Evolutionary conservation across 1,284 basidiomycete species (phyloP), one percentile per base, ranked within the genome.

Genomic region (Malassezia globosa): DNA sequence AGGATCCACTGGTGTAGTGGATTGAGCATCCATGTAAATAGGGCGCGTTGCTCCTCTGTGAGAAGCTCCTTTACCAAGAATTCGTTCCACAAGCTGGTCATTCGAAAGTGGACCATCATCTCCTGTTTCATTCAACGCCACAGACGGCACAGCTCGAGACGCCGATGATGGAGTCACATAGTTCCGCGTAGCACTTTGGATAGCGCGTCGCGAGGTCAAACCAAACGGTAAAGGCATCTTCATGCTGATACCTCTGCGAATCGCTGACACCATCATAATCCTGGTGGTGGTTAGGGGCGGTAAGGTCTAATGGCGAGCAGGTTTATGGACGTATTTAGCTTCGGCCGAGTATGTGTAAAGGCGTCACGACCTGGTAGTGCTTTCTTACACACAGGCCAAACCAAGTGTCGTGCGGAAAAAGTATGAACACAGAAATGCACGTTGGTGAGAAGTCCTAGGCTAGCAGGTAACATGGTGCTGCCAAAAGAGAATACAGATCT

Each of bases 1-100:
- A 24, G 94, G 94, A 72, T 99, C 94, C 54, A 95, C 82, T 16
- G 94, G 94, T 5, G 94, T 96, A 2, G 94, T 99, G 5, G 94
- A 57, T 51, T 71, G 68, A 5, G 68, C 68, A 40, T 71, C 68
- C 22, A 71, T 58, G 40, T 71, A 71, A 46, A 71, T 71, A 19
- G 68, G 68, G 21, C 68, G 59, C 24, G 61, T 61, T 0, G 68
- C 58, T 1, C 55, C 55, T 16, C 56, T 43, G 37, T 52, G 42
- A 41, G 48, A 47, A 10, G 11, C 29, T 31, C 16, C 16, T 31
- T 5, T 31, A 31, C 16, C 29, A 4, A 31, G 16, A 19, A 40
- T 44, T 18, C 25, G 29, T 13, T 31, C 13, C 13, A 51, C 37
- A 14, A 51, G 29, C 21, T 27, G 42, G 16, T 42, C 31, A 31